Evolutionary conservation across 768 basidiomycete species (phyloP).

Genomic region (Leccinum sublutescens): DNA sequence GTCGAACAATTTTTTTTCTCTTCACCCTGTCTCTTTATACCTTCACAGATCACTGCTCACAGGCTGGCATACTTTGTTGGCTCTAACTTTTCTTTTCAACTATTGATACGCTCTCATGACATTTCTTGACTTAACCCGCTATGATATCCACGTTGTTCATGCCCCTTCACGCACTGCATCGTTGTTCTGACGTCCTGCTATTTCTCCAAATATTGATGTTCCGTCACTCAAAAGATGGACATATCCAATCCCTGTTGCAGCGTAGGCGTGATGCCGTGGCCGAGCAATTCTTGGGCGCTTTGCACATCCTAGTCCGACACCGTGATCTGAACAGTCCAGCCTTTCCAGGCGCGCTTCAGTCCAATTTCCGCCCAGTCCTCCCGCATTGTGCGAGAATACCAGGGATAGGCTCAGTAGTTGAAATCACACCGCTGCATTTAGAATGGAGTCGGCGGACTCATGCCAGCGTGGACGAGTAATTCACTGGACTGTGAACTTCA

Average conservation of each 20-base stretch:
- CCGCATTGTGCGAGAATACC: not conserved
- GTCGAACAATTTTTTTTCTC: slow-evolving; percentile 42
- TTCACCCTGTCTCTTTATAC: slow-evolving; percentile 7
- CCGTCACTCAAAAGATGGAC: slow-evolving; percentile 5
- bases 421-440: not conserved
- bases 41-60: slow-evolving; percentile 8
- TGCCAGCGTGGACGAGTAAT: not conserved
- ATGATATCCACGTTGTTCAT: slow-evolving; percentile 43
- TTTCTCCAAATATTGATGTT: slow-evolving; percentile 43
- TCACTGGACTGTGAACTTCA: not conserved
- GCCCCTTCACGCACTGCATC: slow-evolving; percentile 26
- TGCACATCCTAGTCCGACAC: slow-evolving; percentile 58
- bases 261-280: slow-evolving; percentile 52
- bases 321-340: slow-evolving; percentile 74
- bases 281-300: slow-evolving; percentile 61
- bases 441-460: not conserved
- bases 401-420: not conserved
- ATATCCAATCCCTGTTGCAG: slow-evolving; percentile 15
- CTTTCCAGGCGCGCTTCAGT: not conserved
- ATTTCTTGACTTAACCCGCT: slow-evolving; percentile 36
- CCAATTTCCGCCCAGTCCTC: not conserved
- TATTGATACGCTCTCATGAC: slow-evolving; percentile 29
- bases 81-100: slow-evolving; percentile 22
- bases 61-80: slow-evolving; percentile 8
- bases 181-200: slow-evolving; percentile 38